A percentile compares a stretch with the other conserved stretches of the same genome.
These are phyloP conservation scores for Rhododendron vialii DNA, from an alignment of 148 eudicot species.

Conservation along the genomic window DNA sequence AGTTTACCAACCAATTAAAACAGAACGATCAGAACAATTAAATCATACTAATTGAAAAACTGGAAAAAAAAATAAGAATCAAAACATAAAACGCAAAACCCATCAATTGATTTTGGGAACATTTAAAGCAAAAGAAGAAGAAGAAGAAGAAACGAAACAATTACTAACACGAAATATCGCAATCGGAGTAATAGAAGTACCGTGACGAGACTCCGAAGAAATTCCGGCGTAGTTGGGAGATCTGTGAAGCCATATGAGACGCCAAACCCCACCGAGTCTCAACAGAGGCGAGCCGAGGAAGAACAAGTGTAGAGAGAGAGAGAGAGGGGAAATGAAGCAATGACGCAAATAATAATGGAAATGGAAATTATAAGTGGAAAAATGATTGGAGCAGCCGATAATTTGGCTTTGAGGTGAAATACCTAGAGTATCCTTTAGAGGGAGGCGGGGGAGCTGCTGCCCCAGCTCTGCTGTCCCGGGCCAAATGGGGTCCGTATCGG, in stretches of 20 bases:
- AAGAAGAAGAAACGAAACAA: background rate
- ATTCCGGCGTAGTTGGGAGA: background rate
- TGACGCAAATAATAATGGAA: background rate
- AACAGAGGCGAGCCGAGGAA: background rate
- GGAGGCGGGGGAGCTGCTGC: too few relatives aligned
- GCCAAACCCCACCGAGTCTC: slow-evolving; percentile 7
- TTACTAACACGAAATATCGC: background rate
- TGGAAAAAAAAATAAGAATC: background rate
- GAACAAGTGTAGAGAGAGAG: background rate
- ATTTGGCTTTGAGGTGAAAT: background rate
- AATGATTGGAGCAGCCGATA: background rate
- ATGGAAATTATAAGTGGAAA: background rate
- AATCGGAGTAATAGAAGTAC: slow-evolving; percentile 7
- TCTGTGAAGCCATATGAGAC: slow-evolving; percentile 2
- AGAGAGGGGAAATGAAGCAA: background rate
- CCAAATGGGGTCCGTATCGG: too few relatives aligned
- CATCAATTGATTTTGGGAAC: background rate
- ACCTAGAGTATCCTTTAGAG: background rate
- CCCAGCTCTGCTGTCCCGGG: too few relatives aligned
- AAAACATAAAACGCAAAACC: background rate
- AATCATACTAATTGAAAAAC: background rate
- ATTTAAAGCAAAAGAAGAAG: background rate
- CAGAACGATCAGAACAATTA: background rate
- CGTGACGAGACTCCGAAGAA: background rate
- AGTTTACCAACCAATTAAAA: background rate